These are phyloP conservation scores for Tuber aestivum DNA, from an alignment of 495 filamentous ascomycete genomes.

Conservation along the genomic window DNA sequence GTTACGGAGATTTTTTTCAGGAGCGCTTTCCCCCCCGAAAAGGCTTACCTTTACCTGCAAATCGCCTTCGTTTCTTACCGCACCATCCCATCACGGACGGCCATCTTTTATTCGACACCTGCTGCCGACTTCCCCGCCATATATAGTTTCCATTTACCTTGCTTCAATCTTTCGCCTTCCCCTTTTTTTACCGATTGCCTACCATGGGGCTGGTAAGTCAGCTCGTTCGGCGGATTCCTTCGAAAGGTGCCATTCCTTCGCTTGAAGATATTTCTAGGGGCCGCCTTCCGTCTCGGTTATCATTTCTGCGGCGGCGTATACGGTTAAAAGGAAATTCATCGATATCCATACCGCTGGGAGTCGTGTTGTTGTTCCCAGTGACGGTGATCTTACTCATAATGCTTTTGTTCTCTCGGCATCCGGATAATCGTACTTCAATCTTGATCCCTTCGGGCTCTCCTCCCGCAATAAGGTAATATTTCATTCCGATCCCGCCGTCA, in stretches of 20 bases:
- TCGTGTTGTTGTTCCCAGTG: conserved; percentile 87
- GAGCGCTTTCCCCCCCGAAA: not conserved
- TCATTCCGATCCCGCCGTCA: conserved; percentile 11
- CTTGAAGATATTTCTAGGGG: conserved; percentile 57
- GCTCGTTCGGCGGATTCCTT: conserved; percentile 59
- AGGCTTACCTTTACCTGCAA: not conserved
- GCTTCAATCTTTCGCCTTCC: conserved; percentile 16
- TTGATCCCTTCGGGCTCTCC: conserved; percentile 85
- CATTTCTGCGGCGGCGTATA: conserved; percentile 82
- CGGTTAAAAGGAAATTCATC: conserved; percentile 89
- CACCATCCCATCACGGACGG: conserved; percentile 19
- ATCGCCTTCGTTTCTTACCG: conserved; percentile 12
- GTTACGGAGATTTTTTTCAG: conserved; percentile 15
- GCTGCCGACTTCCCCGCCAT: conserved; percentile 16
- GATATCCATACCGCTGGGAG: conserved; percentile 86
- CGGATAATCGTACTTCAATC: conserved; percentile 71
- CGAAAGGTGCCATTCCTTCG: conserved; percentile 54
- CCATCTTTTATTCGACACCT: conserved; percentile 18
- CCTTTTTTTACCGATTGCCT: conserved; percentile 23
- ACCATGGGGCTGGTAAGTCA: conserved; percentile 60
- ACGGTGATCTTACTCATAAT: conserved; percentile 88
- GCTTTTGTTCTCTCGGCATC: conserved; percentile 82
- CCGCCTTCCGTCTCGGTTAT: conserved; percentile 55
- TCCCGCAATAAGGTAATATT: conserved; percentile 77
- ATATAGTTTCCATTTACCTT: conserved; percentile 21